Evolutionary conservation across 371 early-diverging fungal genomes (phyloP), one percentile per base, ranked within the genome.

Genomic region (Chytridium lagenaria): DNA sequence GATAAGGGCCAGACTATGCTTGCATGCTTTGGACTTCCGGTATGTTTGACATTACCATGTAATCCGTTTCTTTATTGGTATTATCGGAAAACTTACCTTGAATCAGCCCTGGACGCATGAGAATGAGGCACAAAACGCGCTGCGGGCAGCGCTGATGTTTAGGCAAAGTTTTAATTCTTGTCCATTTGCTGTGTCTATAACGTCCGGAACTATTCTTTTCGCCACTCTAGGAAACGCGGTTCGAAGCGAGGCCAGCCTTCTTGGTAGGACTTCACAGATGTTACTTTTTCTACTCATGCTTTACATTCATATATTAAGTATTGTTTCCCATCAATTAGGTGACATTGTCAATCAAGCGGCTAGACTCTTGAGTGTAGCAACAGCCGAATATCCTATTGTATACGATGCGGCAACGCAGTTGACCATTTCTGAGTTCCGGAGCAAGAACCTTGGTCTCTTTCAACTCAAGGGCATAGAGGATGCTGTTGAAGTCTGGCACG

Each of bases 1-100:
- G 68, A 49, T 34, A 68, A 68, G 30, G 68, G 68, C 30, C 68
- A 68, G 51, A 68, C 68, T 22, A 49, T 68, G 68, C 68, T 68
- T 16, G 68, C 68, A 22, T 50, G 50, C 36, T 49, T 68, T 51
- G 68, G 68, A 3, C 68, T 68, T 19, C 68, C 68, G 33, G 68
- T 68, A 68, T 44, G 67, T 16, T 44, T 23, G 15, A 16, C n/a
- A n/a, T n/a, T n/a, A n/a, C n/a, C n/a, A n/a, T n/a, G n/a, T n/a
- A n/a, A n/a, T n/a, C n/a, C n/a, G n/a, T n/a, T n/a, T n/a, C n/a
- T n/a, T n/a, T n/a, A n/a, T n/a, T n/a, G n/a, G n/a, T n/a, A n/a
- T n/a, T n/a, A n/a, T n/a, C n/a, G n/a, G n/a, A n/a, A n/a, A n/a
- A n/a, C n/a, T n/a, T n/a, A n/a, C n/a, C n/a, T n/a, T n/a, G n/a